phyloP scores from a whole-genome alignment of 495 filamentous ascomycete species.

The Hypoxylon trugodes region DNA sequence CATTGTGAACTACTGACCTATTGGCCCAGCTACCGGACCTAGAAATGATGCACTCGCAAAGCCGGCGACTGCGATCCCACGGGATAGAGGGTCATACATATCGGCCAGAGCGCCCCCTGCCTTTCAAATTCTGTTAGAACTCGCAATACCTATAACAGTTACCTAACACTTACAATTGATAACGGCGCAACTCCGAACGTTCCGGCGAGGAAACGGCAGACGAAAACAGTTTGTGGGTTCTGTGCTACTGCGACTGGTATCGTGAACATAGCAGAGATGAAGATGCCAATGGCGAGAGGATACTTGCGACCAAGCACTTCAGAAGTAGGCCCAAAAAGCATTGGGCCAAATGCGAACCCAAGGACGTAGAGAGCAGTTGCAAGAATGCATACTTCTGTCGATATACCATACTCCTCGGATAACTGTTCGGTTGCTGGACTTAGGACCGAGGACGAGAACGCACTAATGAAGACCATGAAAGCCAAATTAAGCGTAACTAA shows the following conservation, averaged over 20 bases:
- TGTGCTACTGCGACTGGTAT: not conserved
- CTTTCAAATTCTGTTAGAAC: too few species aligned
- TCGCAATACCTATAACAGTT: too few species aligned
- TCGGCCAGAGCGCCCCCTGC: not conserved
- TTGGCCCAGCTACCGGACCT: slow-evolving; percentile 45
- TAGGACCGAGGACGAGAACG: too few species aligned
- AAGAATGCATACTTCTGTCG: too few species aligned
- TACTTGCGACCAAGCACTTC: not conserved
- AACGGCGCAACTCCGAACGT: not conserved
- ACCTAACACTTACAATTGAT: too few species aligned
- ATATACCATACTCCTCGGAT: too few species aligned
- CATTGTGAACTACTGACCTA: too few species aligned
- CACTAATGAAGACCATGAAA: too few species aligned
- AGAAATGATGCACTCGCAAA: not conserved
- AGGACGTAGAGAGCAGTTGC: too few species aligned
- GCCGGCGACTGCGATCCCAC: not conserved
- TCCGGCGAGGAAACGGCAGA: not conserved
- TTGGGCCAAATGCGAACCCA: not conserved
- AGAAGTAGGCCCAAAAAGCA: not conserved
- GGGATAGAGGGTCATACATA: not conserved
- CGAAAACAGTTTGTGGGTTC: not conserved
- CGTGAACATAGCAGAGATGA: not conserved
- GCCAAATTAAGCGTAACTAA: too few species aligned
- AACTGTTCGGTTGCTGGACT: too few species aligned
- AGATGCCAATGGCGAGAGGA: not conserved